phyloP scores from a whole-genome alignment of 352 stramenopile genomes.

The Pseudoperonospora humuli region DNA sequence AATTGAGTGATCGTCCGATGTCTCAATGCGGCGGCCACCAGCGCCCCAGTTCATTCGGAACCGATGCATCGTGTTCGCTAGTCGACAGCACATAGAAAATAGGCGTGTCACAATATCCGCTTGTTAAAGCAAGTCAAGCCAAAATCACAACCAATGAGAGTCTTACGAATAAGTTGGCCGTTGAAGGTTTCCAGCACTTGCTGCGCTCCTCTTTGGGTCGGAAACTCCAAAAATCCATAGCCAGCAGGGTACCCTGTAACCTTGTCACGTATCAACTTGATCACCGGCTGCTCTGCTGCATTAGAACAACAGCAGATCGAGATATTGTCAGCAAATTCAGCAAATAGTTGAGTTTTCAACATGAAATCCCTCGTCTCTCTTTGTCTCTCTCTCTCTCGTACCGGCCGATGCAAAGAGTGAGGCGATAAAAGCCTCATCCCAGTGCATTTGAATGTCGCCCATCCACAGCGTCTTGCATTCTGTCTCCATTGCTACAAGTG shows the following conservation, averaged over 20 bases:
- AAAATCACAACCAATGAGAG: slow-evolving; percentile 1
- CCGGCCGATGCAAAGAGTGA: slow-evolving; percentile 72
- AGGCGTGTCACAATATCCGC: too few relatives aligned
- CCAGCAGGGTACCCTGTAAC: slow-evolving; percentile 80
- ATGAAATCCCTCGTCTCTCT: too few relatives aligned
- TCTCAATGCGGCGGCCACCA: slow-evolving; percentile 79
- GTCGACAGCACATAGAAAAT: neutral
- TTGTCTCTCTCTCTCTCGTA: too few relatives aligned
- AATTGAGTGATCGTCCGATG: slow-evolving; percentile 81
- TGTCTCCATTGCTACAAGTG: slow-evolving; percentile 13
- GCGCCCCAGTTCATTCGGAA: slow-evolving; percentile 91
- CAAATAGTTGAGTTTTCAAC: too few relatives aligned
- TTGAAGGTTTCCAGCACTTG: slow-evolving; percentile 83
- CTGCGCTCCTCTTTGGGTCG: slow-evolving; percentile 69
- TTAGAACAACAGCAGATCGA: neutral
- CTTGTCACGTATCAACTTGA: slow-evolving; percentile 90
- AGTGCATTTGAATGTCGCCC: slow-evolving; percentile 87
- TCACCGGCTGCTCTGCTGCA: slow-evolving; percentile 67
- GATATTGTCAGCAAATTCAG: too few relatives aligned
- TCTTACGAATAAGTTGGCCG: slow-evolving; percentile 80
- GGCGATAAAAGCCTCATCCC: slow-evolving; percentile 84
- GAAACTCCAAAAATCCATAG: slow-evolving; percentile 90
- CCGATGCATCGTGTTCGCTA: slow-evolving; percentile 82
- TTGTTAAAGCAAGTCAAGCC: too few relatives aligned
- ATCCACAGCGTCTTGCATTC: slow-evolving; percentile 87